phyloP scores from a whole-genome alignment of 805 yeast genomes.

The Candida dendrica region DNA sequence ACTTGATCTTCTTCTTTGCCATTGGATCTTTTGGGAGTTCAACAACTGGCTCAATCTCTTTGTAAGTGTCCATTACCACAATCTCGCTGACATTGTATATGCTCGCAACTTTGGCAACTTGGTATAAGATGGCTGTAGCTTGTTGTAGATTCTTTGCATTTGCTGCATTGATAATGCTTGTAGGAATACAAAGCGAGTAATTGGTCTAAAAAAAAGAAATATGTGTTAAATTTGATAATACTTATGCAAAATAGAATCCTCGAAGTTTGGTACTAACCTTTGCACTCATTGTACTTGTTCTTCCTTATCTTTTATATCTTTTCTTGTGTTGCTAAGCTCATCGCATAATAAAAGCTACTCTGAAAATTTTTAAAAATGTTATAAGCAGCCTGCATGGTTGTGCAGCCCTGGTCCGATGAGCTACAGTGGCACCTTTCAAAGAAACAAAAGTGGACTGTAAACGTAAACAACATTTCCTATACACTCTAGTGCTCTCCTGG shows the following conservation, averaged over 20 bases:
- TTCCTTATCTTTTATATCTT: neutral
- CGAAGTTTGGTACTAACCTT: neutral
- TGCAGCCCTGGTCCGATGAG: too few relatives aligned
- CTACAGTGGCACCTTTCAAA: too few relatives aligned
- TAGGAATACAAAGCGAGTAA: slow-evolving; percentile 67
- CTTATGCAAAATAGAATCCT: too few relatives aligned
- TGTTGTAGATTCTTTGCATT: slow-evolving; percentile 66
- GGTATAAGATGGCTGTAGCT: slow-evolving; percentile 66
- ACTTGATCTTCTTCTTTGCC: slow-evolving; percentile 23
- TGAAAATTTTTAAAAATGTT: neutral
- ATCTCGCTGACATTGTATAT: slow-evolving; percentile 68
- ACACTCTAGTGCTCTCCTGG: too few relatives aligned
- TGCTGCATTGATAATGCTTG: slow-evolving; percentile 45
- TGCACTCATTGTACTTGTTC: slow-evolving; percentile 1
- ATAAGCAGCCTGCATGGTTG: too few relatives aligned
- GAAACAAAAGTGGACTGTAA: too few relatives aligned
- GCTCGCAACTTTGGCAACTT: slow-evolving; percentile 70
- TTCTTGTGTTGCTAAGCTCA: neutral
- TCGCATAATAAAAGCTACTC: neutral
- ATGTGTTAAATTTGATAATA: too few relatives aligned
- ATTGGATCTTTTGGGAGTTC: slow-evolving; percentile 16
- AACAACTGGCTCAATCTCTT: slow-evolving; percentile 13
- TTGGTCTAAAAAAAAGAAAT: slow-evolving; percentile 15
- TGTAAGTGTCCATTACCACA: slow-evolving; percentile 53
- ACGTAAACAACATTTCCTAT: too few relatives aligned